Conservation (phyloP, 257 asterid genomes). For the Nicotiana noctiflora region DNA sequence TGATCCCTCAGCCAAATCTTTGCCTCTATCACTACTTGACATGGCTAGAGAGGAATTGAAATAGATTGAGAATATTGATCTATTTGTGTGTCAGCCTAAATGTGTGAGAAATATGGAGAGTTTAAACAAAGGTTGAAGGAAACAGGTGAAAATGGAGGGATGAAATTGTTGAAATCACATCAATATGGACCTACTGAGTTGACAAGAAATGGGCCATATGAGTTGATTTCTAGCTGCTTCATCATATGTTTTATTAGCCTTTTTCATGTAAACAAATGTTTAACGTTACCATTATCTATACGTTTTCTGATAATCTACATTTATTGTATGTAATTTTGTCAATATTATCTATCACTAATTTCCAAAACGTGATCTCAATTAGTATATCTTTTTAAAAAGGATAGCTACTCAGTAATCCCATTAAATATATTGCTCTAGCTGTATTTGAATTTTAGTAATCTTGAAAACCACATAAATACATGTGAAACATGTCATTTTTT, state of each 20-base stretch:
- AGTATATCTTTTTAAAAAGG: not conserved
- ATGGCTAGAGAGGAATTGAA: not conserved
- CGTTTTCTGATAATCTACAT: not conserved
- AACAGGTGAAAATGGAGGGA: not conserved
- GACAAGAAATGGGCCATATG: slow-evolving; percentile 8
- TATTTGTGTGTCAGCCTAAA: not conserved
- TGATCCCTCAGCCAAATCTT: not conserved
- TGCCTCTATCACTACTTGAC: slow-evolving; percentile 8
- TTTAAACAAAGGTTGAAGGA: not conserved
- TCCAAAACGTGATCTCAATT: not conserved
- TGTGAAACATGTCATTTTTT: not conserved
- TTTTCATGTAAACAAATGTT: not conserved
- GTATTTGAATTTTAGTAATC: not conserved
- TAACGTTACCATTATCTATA: not conserved
- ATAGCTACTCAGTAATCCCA: not conserved
- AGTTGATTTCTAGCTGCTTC: not conserved
- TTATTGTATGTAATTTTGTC: not conserved
- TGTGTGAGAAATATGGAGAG: not conserved
- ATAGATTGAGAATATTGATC: not conserved
- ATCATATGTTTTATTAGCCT: not conserved
- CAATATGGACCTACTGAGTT: not conserved
- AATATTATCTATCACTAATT: not conserved
- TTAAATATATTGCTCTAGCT: not conserved
- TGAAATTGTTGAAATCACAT: not conserved
- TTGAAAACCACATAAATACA: not conserved